phyloP scores from a whole-genome alignment of 2,329 filamentous ascomycete genomes.

The Sarocladium brachiariae region DNA sequence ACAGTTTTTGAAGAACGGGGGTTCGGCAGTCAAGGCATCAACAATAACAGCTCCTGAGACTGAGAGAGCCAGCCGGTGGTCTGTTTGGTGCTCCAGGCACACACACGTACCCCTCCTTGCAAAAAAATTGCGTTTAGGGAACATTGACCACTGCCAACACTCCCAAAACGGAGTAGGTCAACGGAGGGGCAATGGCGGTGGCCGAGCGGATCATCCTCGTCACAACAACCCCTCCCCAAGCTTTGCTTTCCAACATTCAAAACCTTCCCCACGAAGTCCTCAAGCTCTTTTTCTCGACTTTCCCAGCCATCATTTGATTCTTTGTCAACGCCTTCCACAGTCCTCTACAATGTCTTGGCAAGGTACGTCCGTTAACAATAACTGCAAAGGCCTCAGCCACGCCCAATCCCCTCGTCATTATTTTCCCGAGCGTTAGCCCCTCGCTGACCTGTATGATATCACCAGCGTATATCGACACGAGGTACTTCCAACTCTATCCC shows the following conservation, averaged over 20 bases:
- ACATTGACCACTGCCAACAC: conserved; percentile 5
- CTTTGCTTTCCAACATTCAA: conserved; percentile 6
- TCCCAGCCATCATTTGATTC: background rate
- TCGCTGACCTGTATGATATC: conserved; percentile 1
- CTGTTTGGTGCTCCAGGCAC: too few relatives aligned
- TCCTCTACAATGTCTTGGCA: conserved; percentile 14
- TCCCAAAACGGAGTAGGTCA: background rate
- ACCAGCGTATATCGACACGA: conserved; percentile 45
- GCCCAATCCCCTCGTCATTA: conserved; percentile 1
- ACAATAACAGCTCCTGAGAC: background rate
- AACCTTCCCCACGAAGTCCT: background rate
- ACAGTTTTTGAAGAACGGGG: too few relatives aligned
- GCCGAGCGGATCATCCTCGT: conserved; percentile 9
- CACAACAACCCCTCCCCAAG: conserved; percentile 13
- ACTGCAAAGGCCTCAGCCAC: background rate
- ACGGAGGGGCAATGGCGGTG: background rate
- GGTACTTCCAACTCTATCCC: conserved; percentile 28
- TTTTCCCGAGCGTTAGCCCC: background rate
- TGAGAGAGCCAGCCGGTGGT: too few relatives aligned
- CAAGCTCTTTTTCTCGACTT: background rate
- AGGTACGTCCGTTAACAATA: conserved; percentile 10
- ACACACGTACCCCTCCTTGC: conserved; percentile 14
- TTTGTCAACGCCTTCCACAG: background rate
- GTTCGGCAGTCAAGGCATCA: too few relatives aligned
- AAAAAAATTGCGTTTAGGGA: conserved; percentile 13